Base-by-base conservation (phyloP, 1,284 basidiomycete genomes). In the Ceratobasidium sp. region DNA sequence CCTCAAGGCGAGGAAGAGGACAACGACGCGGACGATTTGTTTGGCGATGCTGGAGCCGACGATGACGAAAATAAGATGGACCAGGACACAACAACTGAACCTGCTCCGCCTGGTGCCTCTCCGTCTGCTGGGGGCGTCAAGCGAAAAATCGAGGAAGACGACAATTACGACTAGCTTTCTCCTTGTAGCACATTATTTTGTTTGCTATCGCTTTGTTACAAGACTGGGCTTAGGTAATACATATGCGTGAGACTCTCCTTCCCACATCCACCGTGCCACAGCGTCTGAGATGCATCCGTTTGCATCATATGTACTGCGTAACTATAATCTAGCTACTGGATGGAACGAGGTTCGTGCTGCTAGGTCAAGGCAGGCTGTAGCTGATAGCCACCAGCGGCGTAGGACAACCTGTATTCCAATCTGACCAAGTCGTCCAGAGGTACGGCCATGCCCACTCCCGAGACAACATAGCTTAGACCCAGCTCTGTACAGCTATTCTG, bases 391-490 rank as follows among this genome's bases (percentile, higher is more conserved):
- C 70, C 37, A 74, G 61, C 68, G 68, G 22, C 54, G 70, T 64
- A 74, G 83, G 96, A 98, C 84, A 97, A 97, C 82, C 88, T 97
- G 7, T 98, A 96, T 82, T 91, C 93, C 5, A 95, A 97, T 81
- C 83, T 99, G 49, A 98, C 95, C 5, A 89, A 95, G 56, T 94
- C 95, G 49, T 97, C 95, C 0, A 92, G 89, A 85, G 93, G 95
- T 96, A 78, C 78, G 90, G 85, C 40, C 57, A 66, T 77, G 79
- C 61, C 69, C 59, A 32, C 40, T 13, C 44, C 22, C 62, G 82
- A 81, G 61, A 81, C 83, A 51, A 80, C 81, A 34, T 34, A 80
- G 19, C 82, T 82, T 5, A 79, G 83, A 76, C 84, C 7, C 84
- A 56, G 77, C 49, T 37, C 65, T 67, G 2, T 62, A 71, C 84